These are phyloP conservation scores for Fusarium sp. DNA, from an alignment of 2,329 filamentous ascomycete species.

Conservation along the genomic window DNA sequence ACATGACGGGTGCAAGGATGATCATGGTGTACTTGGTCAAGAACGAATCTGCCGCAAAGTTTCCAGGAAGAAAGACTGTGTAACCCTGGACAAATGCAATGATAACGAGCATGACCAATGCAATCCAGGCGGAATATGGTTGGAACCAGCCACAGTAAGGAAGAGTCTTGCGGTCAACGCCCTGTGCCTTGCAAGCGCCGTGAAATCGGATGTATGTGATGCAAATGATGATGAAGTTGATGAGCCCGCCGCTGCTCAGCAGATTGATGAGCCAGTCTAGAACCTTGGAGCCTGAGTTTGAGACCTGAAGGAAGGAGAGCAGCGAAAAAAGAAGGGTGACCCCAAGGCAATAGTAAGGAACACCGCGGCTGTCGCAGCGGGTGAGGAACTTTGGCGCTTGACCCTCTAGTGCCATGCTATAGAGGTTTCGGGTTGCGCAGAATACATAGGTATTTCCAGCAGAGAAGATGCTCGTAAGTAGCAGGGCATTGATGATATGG, in stretches of 20 bases:
- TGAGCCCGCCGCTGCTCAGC: constrained; percentile 65
- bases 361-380: not conserved
- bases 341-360: constrained; percentile 41
- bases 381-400: not conserved
- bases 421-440: not conserved
- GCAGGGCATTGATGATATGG: not conserved
- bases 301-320: constrained; percentile 59
- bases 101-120: not conserved
- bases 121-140: constrained; percentile 64
- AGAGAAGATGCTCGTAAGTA: not conserved
- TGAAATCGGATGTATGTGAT: constrained; percentile 59
- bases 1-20: not conserved
- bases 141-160: constrained; percentile 69
- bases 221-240: constrained; percentile 68
- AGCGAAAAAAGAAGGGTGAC: constrained; percentile 65
- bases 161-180: constrained; percentile 60
- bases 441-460: not conserved
- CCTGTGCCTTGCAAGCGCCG: constrained; percentile 63
- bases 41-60: not conserved
- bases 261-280: constrained; percentile 65
- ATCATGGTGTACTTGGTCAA: not conserved
- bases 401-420: not conserved
- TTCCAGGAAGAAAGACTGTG: not conserved
- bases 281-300: constrained; percentile 64
- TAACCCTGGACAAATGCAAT: not conserved